Evolutionary conservation across 176 grass and related monocot genomes (phyloP).

Genomic region (Carex littledalei): DNA sequence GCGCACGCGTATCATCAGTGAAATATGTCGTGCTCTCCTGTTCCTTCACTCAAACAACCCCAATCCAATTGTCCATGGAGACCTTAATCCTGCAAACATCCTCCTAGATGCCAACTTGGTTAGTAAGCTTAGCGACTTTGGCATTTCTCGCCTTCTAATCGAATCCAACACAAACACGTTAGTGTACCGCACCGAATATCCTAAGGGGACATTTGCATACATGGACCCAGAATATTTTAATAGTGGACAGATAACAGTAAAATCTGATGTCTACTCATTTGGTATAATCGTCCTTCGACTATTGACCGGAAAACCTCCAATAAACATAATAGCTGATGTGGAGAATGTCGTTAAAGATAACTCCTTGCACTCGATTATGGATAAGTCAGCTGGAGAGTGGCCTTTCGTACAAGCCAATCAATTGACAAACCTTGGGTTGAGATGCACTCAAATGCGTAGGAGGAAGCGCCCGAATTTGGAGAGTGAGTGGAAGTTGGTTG

Average conservation of each 20-base stretch:
- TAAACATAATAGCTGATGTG: conserved; percentile 31
- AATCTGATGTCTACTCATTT: conserved; percentile 46
- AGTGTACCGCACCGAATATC: conserved; percentile 16
- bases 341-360: conserved; percentile 27
- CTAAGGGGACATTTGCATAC: conserved; percentile 36
- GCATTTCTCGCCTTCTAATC: conserved; percentile 37
- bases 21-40: conserved; percentile 50
- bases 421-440: conserved; percentile 33
- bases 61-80: conserved; percentile 46
- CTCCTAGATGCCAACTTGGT: conserved; percentile 56
- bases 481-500: conserved; percentile 27
- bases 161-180: conserved; percentile 36
- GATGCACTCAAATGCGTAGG: conserved; percentile 29
- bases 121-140: conserved; percentile 52
- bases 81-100: conserved; percentile 54
- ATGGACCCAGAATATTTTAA: conserved; percentile 50
- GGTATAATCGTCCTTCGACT: conserved; percentile 46
- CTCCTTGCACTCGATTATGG: conserved; percentile 27
- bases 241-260: conserved; percentile 29
- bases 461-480: conserved; percentile 23
- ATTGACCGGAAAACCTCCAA: conserved; percentile 32
- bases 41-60: conserved; percentile 52
- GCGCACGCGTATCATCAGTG: conserved; percentile 36
- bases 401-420: conserved; percentile 41
- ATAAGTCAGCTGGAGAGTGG: conserved; percentile 47